These are phyloP conservation scores for Inonotus obliquus DNA, from an alignment of 1,284 basidiomycete species.

Conservation along the genomic window DNA sequence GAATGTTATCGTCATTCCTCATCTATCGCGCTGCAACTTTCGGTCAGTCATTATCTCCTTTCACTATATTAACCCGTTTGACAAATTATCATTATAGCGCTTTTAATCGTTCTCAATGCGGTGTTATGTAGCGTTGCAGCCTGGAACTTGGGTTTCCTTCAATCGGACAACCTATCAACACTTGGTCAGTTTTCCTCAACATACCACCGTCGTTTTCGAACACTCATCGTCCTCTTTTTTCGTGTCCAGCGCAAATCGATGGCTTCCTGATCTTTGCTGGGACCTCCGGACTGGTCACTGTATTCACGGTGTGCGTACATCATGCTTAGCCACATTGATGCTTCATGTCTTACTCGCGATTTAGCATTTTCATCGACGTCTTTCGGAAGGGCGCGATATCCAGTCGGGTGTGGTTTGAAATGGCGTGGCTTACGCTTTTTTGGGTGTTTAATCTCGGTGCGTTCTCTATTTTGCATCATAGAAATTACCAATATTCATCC, in stretches of 20 bases:
- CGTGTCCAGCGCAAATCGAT: slow-evolving; percentile 39
- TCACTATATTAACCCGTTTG: not conserved
- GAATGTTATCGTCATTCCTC: slow-evolving; percentile 31
- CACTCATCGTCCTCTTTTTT: not conserved
- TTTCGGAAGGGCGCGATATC: slow-evolving; percentile 46
- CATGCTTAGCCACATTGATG: slow-evolving; percentile 3
- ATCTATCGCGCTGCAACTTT: slow-evolving; percentile 29
- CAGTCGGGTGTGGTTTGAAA: slow-evolving; percentile 68
- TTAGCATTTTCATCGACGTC: slow-evolving; percentile 60
- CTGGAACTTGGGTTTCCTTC: slow-evolving; percentile 59
- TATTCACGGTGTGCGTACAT: slow-evolving; percentile 55
- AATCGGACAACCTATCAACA: slow-evolving; percentile 22
- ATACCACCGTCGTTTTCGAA: not conserved
- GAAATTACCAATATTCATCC: not conserved
- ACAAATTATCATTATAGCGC: slow-evolving; percentile 34
- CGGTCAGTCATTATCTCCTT: slow-evolving; percentile 34
- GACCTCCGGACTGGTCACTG: slow-evolving; percentile 48
- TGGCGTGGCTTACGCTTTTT: slow-evolving; percentile 54
- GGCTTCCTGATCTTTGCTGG: slow-evolving; percentile 60
- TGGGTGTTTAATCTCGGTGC: slow-evolving; percentile 58
- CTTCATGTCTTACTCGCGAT: not conserved
- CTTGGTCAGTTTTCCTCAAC: slow-evolving; percentile 30
- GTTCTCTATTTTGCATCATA: slow-evolving; percentile 24
- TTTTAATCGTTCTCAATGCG: slow-evolving; percentile 61
- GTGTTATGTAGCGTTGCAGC: slow-evolving; percentile 60